These are phyloP conservation scores for Heracleum sosnowskyi DNA, from an alignment of 129 eudicot genomes.

Conservation along the genomic window DNA sequence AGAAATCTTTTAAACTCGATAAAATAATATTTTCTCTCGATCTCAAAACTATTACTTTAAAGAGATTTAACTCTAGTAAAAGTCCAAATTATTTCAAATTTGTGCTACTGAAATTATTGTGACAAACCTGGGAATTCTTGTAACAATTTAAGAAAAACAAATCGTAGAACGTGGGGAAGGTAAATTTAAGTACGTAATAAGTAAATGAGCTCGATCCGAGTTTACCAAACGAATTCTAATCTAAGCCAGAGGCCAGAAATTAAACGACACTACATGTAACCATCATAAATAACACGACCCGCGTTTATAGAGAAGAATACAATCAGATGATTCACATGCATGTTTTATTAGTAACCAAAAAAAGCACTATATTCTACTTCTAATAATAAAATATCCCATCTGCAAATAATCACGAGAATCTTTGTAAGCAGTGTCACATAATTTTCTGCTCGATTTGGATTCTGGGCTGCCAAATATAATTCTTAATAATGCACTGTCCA, in stretches of 20 bases:
- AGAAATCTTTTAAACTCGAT: too few relatives aligned
- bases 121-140: too few relatives aligned
- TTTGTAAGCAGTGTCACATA: not conserved
- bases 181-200: too few relatives aligned
- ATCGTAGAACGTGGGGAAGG: too few relatives aligned
- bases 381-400: not conserved
- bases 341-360: not conserved
- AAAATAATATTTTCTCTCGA: too few relatives aligned
- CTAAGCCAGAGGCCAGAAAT: not conserved
- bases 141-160: too few relatives aligned
- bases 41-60: too few relatives aligned
- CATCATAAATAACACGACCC: not conserved
- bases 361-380: not conserved
- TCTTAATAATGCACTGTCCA: not conserved
- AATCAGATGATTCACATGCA: slow-evolving; percentile 2
- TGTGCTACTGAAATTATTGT: too few relatives aligned
- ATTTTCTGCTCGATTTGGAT: not conserved
- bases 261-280: not conserved
- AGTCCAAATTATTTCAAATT: too few relatives aligned
- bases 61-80: too few relatives aligned
- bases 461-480: not conserved
- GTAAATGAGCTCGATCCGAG: not conserved
- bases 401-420: slow-evolving; percentile 4
- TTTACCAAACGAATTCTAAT: not conserved
- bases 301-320: not conserved